Conservation (phyloP, 306 rosid genomes). For the Geum urbanum region DNA sequence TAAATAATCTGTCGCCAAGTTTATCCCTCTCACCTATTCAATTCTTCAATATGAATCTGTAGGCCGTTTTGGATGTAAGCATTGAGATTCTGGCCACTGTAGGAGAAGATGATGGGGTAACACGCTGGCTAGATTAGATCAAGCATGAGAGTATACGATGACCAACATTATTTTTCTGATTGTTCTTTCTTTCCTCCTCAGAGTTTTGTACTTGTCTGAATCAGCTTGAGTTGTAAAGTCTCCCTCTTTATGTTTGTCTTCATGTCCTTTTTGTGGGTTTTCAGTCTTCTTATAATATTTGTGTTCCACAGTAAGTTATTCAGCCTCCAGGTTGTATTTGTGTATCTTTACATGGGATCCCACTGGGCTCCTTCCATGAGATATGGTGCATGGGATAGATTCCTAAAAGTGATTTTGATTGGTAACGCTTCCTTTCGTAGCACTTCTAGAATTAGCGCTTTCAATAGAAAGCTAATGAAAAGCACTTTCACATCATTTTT, state of each 20-base stretch:
- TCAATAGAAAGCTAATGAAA: too few relatives aligned
- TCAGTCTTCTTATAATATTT: not conserved
- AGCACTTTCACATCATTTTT: too few relatives aligned
- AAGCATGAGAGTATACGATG: slow-evolving; percentile 11
- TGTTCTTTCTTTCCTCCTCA: slow-evolving; percentile 14
- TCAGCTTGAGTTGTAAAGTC: slow-evolving; percentile 39
- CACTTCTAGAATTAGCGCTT: too few relatives aligned
- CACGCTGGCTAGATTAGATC: slow-evolving; percentile 86
- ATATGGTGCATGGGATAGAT: too few relatives aligned
- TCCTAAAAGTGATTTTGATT: too few relatives aligned
- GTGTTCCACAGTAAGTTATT: slow-evolving; percentile 13
- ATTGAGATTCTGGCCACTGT: slow-evolving; percentile 76
- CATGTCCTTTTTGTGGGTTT: not conserved
- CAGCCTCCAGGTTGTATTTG: slow-evolving; percentile 20
- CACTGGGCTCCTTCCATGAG: not conserved
- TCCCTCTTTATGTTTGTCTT: slow-evolving; percentile 1
- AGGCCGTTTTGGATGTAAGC: slow-evolving; percentile 91
- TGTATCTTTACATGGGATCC: slow-evolving; percentile 23
- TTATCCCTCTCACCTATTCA: not conserved
- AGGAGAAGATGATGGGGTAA: slow-evolving; percentile 79
- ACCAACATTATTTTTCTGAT: not conserved
- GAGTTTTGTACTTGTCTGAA: slow-evolving; percentile 39
- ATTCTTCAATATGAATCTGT: slow-evolving; percentile 15
- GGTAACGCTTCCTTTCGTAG: too few relatives aligned
- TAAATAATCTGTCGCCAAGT: not conserved